Evolutionary conservation across 2,329 filamentous ascomycete genomes (phyloP).

Genomic region (Coccinonectria pachysandricola): DNA sequence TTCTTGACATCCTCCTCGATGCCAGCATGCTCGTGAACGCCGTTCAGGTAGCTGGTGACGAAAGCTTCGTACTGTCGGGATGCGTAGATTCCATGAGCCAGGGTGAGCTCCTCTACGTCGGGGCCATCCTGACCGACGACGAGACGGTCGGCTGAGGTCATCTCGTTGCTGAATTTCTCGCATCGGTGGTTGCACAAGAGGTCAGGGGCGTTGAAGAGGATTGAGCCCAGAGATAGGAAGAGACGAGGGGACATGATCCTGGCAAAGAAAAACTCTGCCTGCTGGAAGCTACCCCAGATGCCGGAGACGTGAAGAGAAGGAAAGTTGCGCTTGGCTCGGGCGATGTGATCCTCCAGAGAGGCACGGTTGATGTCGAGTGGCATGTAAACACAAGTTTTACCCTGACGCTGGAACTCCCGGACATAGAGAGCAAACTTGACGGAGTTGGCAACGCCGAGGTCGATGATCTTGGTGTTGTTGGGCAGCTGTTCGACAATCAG

Average conservation of each 20-base stretch:
- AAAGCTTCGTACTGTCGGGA: constrained; percentile 9
- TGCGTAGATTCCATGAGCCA: constrained; percentile 4
- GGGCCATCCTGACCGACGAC: constrained; percentile 12
- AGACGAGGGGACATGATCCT: constrained; percentile 3
- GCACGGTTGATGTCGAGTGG: constrained; percentile 7
- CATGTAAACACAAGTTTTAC: constrained; percentile 8
- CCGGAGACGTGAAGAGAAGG: constrained; percentile 6
- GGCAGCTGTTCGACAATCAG: constrained; percentile 7
- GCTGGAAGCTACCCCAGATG: constrained; percentile 12
- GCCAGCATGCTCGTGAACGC: constrained; percentile 4
- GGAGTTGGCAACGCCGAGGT: constrained; percentile 13
- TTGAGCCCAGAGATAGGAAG: constrained; percentile 10
- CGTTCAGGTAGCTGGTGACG: constrained; percentile 5
- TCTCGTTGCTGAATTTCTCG: constrained; percentile 7
- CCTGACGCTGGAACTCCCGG: constrained; percentile 7
- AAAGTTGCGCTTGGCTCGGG: constrained; percentile 5
- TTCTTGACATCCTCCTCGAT: constrained; percentile 2
- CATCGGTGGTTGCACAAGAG: constrained; percentile 10
- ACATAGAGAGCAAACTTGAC: constrained; percentile 13
- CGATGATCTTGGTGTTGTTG: constrained; percentile 5
- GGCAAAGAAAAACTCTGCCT: constrained; percentile 8
- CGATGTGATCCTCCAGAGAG: constrained; percentile 7
- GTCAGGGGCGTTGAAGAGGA: constrained; percentile 12
- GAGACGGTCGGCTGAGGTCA: constrained; percentile 4
- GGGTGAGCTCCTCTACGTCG: neutral